phyloP scores from a whole-genome alignment of 768 basidiomycete genomes.

The Rubroboletus satanas region DNA sequence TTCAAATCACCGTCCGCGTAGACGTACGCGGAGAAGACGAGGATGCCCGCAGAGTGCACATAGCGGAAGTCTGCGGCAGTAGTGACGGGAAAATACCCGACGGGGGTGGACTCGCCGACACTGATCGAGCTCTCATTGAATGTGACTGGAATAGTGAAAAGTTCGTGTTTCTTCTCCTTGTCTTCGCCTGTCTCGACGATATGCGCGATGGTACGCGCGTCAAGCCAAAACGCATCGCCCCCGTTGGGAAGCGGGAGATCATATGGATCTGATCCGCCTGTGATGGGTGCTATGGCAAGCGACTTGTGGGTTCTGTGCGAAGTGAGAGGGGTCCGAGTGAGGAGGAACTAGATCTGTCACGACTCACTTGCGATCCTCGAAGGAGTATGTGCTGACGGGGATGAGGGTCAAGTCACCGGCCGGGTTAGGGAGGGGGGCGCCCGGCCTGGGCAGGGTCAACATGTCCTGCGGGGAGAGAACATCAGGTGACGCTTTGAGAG shows the following conservation, averaged over 20 bases:
- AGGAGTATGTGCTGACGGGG: conserved; percentile 63
- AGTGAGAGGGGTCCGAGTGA: neutral
- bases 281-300: conserved; percentile 58
- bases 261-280: conserved; percentile 45
- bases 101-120: conserved; percentile 36
- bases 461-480: conserved; percentile 71
- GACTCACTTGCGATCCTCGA: conserved; percentile 69
- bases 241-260: conserved; percentile 61
- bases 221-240: conserved; percentile 79
- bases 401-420: conserved; percentile 67
- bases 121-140: conserved; percentile 37
- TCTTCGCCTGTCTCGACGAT: conserved; percentile 52
- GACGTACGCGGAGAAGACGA: conserved; percentile 86
- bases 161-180: conserved; percentile 44
- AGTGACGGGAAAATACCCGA: conserved; percentile 67
- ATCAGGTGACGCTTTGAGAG: conserved; percentile 54
- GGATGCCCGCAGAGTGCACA: conserved; percentile 46
- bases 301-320: conserved; percentile 64
- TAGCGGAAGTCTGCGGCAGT: conserved; percentile 70
- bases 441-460: conserved; percentile 65
- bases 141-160: conserved; percentile 58
- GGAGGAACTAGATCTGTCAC: neutral
- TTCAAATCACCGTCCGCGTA: conserved; percentile 72
- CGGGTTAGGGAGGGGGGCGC: conserved; percentile 60
- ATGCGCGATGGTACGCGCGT: conserved; percentile 64